These are phyloP conservation scores for Exophiala phaeomuriformis DNA, from an alignment of 2,329 filamentous ascomycete genomes.

Conservation along the genomic window DNA sequence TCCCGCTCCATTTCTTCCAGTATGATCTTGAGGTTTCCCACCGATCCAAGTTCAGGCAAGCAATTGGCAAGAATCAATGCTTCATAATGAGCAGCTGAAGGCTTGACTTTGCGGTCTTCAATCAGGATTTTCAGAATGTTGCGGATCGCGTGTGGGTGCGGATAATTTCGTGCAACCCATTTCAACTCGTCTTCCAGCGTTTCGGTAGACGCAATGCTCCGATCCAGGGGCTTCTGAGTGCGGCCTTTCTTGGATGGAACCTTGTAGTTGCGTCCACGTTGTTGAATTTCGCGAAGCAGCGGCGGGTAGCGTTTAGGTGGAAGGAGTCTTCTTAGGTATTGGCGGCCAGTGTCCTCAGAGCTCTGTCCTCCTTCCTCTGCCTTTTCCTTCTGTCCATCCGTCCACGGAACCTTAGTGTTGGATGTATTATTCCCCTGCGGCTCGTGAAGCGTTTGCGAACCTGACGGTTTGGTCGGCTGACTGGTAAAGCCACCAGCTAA, in stretches of 20 bases:
- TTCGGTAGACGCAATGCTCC: conserved; percentile 6
- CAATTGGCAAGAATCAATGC: conserved; percentile 44
- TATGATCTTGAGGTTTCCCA: conserved; percentile 54
- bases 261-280: background rate
- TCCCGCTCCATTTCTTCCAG: conserved; percentile 63
- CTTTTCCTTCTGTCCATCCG: background rate
- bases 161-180: conserved; percentile 11
- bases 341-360: background rate
- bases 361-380: background rate
- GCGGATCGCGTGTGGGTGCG: conserved; percentile 10
- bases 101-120: conserved; percentile 33
- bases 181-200: conserved; percentile 21
- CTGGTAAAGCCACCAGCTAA: too few species aligned
- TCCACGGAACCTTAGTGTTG: too few species aligned
- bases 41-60: conserved; percentile 39
- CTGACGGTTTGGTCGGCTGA: too few species aligned
- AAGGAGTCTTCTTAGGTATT: background rate
- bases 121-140: conserved; percentile 35
- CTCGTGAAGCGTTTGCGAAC: too few species aligned
- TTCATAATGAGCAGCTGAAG: conserved; percentile 52
- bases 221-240: conserved; percentile 1
- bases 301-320: conserved; percentile 2
- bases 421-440: too few species aligned
- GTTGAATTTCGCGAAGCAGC: conserved; percentile 1
- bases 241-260: background rate